Evolutionary conservation across 1,139 yeast species (phyloP).

Genomic region (Taiozyma sp.): DNA sequence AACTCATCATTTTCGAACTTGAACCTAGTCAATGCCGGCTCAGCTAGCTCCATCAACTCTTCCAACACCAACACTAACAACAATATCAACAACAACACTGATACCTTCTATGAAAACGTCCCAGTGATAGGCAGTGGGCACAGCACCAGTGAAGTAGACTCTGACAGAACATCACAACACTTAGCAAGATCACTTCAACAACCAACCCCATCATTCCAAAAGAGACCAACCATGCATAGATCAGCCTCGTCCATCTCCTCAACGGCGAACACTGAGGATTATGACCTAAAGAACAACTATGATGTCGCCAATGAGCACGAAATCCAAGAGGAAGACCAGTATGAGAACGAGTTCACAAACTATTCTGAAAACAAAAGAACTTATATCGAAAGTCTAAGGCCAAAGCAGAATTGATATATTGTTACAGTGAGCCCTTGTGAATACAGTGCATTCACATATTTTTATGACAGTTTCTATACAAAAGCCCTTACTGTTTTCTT

Average conservation of each 20-base stretch:
- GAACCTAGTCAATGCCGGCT: constrained; percentile 20
- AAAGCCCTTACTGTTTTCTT: too few species aligned
- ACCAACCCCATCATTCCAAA: constrained; percentile 21
- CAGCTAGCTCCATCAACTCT: constrained; percentile 31
- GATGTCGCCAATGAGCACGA: constrained; percentile 27
- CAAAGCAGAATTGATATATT: constrained; percentile 19
- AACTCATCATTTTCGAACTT: constrained; percentile 25
- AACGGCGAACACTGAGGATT: constrained; percentile 16
- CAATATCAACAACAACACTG: constrained; percentile 14
- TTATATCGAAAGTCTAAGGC: constrained; percentile 33
- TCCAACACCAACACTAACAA: constrained; percentile 16
- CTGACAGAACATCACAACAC: constrained; percentile 5
- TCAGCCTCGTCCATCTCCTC: constrained; percentile 12
- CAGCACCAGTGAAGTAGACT: not conserved
- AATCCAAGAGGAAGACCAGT: constrained; percentile 37
- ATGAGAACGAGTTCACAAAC: constrained; percentile 37
- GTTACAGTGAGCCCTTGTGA: not conserved
- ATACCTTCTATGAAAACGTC: constrained; percentile 19
- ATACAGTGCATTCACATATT: not conserved
- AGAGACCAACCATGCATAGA: constrained; percentile 13
- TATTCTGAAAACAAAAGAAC: constrained; percentile 34
- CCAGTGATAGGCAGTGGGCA: constrained; percentile 15
- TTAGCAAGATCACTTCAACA: constrained; percentile 21
- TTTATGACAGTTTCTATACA: too few species aligned
- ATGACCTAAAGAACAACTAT: constrained; percentile 31